Base-by-base conservation (phyloP, 306 rosid genomes). In the Castanopsis chinensis region DNA sequence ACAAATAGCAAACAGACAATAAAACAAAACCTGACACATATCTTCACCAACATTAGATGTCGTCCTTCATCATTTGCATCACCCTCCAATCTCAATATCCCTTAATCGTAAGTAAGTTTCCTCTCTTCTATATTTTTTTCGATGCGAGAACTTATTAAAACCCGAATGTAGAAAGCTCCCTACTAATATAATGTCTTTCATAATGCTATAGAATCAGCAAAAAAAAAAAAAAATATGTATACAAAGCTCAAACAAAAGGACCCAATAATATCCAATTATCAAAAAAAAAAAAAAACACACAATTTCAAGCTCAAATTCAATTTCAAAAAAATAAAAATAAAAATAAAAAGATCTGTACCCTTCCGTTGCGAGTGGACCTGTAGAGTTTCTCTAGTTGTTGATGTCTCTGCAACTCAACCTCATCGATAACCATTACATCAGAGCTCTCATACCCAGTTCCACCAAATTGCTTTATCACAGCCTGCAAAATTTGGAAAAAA, bases 341-440 rank as follows among this genome's bases (percentile, higher is more conserved):
- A 65, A n/a, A n/a, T n/a, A n/a, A 79, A 79, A 69, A 20, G 49
- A 25, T 75, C 51, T 67, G 4, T 80, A 95, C 99, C 99, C 87
- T 93, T 82, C 98, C 98, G 1, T 93, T 65, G 41, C 98, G 98
- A 72, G 98, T 95, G 75, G 96, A 87, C 85, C 88, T 85, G 59
- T 95, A 95, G 30, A 91, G 85, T 84, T 84, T 95, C 80, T 91
- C 97, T 21, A 95, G 91, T 37, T 91, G 97, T 60, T 95, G 99
- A 89, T 95, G 98, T 75, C 97, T 91, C 84, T 91, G 94, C 99
- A 95, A 73, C 86, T 95, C 99, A 72, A 88, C 88, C 87, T 95
- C 98, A 87, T 93, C 98, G 75, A 91, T 91, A 33, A 95, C 99
- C 88, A 95, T 78, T 30, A 91, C 92, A 87, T 88, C 96, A 18